Base-by-base conservation (phyloP, 83 land plant species). In the Picea engelmannii region DNA sequence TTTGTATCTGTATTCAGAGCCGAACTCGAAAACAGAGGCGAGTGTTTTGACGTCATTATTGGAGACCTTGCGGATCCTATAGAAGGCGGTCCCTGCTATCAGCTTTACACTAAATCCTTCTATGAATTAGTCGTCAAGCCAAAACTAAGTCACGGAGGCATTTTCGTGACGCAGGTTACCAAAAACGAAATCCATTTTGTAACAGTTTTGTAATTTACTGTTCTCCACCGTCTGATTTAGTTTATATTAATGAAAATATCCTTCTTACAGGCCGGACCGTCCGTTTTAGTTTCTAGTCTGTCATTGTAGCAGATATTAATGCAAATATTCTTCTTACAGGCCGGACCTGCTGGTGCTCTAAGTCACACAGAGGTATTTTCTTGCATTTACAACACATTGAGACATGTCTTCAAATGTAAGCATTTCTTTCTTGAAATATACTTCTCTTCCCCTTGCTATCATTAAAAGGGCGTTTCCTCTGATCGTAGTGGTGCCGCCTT, bases 51-150 rank as follows among this genome's bases (percentile, higher is more conserved):
- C 49, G 74, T 89, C 21, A 85, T 89, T 52, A 83, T 89, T 63
- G 91, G 91, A 23, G 91, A 89, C 70, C 81, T 89, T 59, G 90
- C 90, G 15, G 91, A 89, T 64, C 91, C 91, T 11, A 83, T 89
- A 6, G 90, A 88, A 44, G 89, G 91, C 23, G 90, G 91, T 23
- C 91, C 91, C 64, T 89, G 91, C 60, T 89, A 87, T 35, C 83
- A 81, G 68, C 84, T 89, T 7, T 89, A 89, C 77, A 87, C 91
- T 0, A 78, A 89, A 68, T 89, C 87, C 21, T 89, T 89, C 79
- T 89, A 87, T 64, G 81, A 87, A 70, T 1, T n/a, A 15, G 79
- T 84, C 17, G 76, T 89, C 58, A 87, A 85, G 86, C 90, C 87
- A 6, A 87, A 71, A 31, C 79, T 89, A 11, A 80, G 40, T 78